Evolutionary conservation across 2,329 filamentous ascomycete species (phyloP), one percentile per base, ranked within the genome.

Genomic region (Fusarium torulosum): DNA sequence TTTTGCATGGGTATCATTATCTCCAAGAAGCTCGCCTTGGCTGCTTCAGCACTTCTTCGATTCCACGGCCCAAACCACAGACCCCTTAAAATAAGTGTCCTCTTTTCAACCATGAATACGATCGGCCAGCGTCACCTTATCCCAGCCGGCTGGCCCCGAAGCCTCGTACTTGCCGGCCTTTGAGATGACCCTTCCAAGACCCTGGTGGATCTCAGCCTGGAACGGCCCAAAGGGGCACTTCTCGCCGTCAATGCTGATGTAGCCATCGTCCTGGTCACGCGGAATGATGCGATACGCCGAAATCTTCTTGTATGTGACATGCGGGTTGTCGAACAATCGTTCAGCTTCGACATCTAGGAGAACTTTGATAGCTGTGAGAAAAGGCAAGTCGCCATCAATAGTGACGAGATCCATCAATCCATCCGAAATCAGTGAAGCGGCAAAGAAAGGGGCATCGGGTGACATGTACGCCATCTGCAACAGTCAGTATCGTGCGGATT

Each of bases 241-340:
- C 80, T 99, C 96, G 37, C 96, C 96, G 75, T 98, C 96, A 68
- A 99, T 93, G 76, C 93, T 96, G 76, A 99, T 96, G 77, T 92
- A 96, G 3, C 95, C 95, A 65, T 90, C 85, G 38, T 86, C 82
- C 72, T 90, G 85, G 65, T 90, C 81, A 53, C 87, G 88, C 0
- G 96, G 96, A 5, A 90, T 90, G 66, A 99, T 90, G 41, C 96
- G 87, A 76, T 96, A 97, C 0, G 91, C 96, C n/a, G 86, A 85
- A 6, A 97, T 86, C 78, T 99, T 99, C 72, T 90, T 87, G 78
- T 97, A 95, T 29, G 85, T 85, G 14, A 97, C 91, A 38, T 91
- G 85, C 0, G 88, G 85, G 75, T 91, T 88, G 75, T 97, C 92
- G 71, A 97, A 96, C 69, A 97, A 90, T 5, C 86, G 87, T 52